Conservation (phyloP, 352 stramenopile genomes). For the Phytophthora palmivora region DNA sequence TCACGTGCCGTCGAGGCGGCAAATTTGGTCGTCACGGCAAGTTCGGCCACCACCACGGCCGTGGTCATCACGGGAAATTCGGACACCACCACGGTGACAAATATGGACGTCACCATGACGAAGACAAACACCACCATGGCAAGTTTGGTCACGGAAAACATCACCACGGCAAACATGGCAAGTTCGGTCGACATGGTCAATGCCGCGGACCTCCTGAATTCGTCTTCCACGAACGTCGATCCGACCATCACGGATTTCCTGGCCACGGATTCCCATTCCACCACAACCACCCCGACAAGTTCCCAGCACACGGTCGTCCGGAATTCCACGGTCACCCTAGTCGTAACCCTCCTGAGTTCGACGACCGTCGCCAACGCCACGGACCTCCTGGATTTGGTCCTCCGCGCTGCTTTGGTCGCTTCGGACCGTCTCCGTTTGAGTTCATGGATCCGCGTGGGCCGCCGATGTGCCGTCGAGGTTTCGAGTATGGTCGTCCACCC, state of each 20-base stretch:
- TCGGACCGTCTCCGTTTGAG: slow-evolving; percentile 14
- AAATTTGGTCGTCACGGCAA: slow-evolving; percentile 34
- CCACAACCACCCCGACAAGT: background rate
- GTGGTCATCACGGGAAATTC: too few species aligned
- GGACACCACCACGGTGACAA: slow-evolving; percentile 20
- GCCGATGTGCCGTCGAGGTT: slow-evolving; percentile 1
- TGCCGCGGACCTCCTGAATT: background rate
- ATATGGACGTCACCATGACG: slow-evolving; percentile 15
- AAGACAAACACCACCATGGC: too few species aligned
- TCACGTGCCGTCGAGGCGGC: slow-evolving; percentile 35
- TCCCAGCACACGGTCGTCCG: background rate
- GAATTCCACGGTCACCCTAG: slow-evolving; percentile 2
- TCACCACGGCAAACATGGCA: too few species aligned
- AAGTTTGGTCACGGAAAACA: too few species aligned
- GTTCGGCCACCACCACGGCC: slow-evolving; percentile 19
- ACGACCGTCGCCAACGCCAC: background rate
- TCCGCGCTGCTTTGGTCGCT: slow-evolving; percentile 7
- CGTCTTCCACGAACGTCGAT: too few species aligned
- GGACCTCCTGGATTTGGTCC: slow-evolving; percentile 21
- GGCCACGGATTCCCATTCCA: background rate
- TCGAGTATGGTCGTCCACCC: too few species aligned
- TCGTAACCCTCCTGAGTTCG: slow-evolving; percentile 7
- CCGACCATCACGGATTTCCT: background rate
- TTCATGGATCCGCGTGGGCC: slow-evolving; percentile 10
- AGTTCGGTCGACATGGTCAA: slow-evolving; percentile 2